These are phyloP conservation scores for Cutaneotrichosporon cavernicola DNA, from an alignment of 1,284 basidiomycete genomes.

Conservation along the genomic window DNA sequence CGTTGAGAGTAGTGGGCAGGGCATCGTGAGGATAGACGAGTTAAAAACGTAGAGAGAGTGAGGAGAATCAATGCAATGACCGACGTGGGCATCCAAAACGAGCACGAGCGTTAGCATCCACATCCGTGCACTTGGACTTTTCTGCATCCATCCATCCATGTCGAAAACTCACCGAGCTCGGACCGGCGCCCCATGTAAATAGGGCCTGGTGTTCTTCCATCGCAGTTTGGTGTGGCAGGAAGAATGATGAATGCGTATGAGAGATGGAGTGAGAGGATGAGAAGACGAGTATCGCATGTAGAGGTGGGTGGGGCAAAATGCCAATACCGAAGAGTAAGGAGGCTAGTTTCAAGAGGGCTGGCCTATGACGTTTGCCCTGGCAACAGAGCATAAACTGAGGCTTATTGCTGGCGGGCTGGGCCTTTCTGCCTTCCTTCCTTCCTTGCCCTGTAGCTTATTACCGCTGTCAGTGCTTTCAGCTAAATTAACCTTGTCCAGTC, in stretches of 20 bases:
- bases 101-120: constrained; percentile 1
- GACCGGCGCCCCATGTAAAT: constrained; percentile 50
- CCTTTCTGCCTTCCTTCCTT: not conserved
- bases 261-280: not conserved
- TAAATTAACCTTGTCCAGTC: not conserved
- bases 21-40: not conserved
- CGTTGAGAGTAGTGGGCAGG: too few species aligned
- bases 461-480: not conserved
- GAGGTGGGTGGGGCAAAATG: too few species aligned
- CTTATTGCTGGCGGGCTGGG: not conserved
- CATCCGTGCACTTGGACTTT: not conserved
- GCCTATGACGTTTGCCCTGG: not conserved
- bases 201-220: constrained; percentile 36
- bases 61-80: too few species aligned
- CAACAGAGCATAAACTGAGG: not conserved
- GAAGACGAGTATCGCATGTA: not conserved
- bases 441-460: too few species aligned
- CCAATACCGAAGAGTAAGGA: not conserved
- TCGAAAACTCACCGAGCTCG: constrained; percentile 38
- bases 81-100: too few species aligned
- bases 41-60: not conserved
- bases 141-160: constrained; percentile 1
- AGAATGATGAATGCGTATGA: constrained; percentile 7
- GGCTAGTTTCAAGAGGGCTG: not conserved
- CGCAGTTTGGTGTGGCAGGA: not conserved